A percentile compares a stretch with the other conserved stretches of the same genome.
phyloP scores from a whole-genome alignment of 352 stramenopile genomes.

The Hyaloperonospora brassicae region DNA sequence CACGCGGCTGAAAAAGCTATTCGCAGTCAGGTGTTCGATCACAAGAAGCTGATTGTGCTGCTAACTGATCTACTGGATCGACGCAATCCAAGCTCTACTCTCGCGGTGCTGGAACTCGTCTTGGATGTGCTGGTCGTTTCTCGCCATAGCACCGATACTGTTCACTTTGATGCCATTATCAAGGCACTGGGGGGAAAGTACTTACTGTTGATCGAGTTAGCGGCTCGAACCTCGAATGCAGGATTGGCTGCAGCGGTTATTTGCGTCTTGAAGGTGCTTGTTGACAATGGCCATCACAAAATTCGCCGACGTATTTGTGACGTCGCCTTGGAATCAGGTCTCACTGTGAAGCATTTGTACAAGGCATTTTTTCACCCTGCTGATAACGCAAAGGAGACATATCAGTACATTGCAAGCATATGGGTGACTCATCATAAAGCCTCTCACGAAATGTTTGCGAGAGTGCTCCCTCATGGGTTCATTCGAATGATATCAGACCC shows the following conservation, averaged over 20 bases:
- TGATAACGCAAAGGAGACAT: constrained; percentile 50
- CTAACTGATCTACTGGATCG: constrained; percentile 45
- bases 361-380: constrained; percentile 64
- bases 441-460: constrained; percentile 58
- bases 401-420: constrained; percentile 66
- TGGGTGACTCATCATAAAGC: constrained; percentile 70
- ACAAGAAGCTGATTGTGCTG: constrained; percentile 53
- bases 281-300: constrained; percentile 61
- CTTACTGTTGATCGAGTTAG: constrained; percentile 40
- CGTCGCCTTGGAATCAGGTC: constrained; percentile 46
- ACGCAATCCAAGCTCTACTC: constrained; percentile 38
- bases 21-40: constrained; percentile 50
- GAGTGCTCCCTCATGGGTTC: constrained; percentile 63
- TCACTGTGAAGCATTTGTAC: constrained; percentile 50
- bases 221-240: constrained; percentile 37
- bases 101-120: constrained; percentile 57
- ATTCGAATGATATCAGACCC: constrained; percentile 66
- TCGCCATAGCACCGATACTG: constrained; percentile 61
- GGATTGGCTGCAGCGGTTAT: constrained; percentile 52
- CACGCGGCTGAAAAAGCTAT: constrained; percentile 46
- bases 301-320: constrained; percentile 62
- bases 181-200: constrained; percentile 53
- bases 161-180: constrained; percentile 64
- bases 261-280: constrained; percentile 56
- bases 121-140: constrained; percentile 55